A percentile compares a stretch with the other conserved stretches of the same genome.
These are phyloP conservation scores for Radiomyces spectabilis DNA, from an alignment of 192 early-diverging fungal species.

Conservation along the genomic window DNA sequence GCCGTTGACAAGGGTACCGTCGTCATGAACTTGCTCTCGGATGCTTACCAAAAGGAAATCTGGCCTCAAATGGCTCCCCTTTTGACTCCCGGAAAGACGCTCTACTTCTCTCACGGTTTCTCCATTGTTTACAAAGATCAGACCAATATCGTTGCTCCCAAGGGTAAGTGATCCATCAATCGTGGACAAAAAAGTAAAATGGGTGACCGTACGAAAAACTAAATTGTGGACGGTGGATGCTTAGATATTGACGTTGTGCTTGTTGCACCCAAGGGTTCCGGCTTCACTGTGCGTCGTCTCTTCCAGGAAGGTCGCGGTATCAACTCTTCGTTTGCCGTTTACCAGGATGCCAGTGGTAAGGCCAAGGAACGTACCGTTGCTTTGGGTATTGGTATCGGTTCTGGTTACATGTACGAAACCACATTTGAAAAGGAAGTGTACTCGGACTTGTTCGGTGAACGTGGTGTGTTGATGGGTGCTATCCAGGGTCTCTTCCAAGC, in stretches of 20 bases:
- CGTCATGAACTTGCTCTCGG: constrained; percentile 92
- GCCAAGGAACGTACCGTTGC: constrained; percentile 90
- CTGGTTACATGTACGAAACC: constrained; percentile 96
- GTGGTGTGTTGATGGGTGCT: constrained; percentile 96
- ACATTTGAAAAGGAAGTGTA: constrained; percentile 95
- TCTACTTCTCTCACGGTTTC: constrained; percentile 98
- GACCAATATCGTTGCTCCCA: constrained; percentile 84
- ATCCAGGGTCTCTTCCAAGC: constrained; percentile 95
- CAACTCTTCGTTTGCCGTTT: constrained; percentile 94
- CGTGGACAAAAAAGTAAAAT: too few relatives aligned
- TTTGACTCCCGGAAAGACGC: constrained; percentile 93
- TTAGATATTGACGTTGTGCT: constrained; percentile 90
- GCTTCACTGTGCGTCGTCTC: constrained; percentile 88
- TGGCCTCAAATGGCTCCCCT: constrained; percentile 83
- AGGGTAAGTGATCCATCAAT: too few relatives aligned
- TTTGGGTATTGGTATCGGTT: constrained; percentile 89
- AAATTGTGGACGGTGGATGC: too few relatives aligned
- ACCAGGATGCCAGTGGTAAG: constrained; percentile 88
- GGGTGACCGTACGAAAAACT: too few relatives aligned
- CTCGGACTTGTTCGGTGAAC: constrained; percentile 95
- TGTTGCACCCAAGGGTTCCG: constrained; percentile 93
- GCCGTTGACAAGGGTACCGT: constrained; percentile 86
- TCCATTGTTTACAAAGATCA: constrained; percentile 89
- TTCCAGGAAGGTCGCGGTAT: constrained; percentile 97
- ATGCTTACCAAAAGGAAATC: constrained; percentile 89